Evolutionary conservation across 2,329 filamentous ascomycete genomes (phyloP).

Genomic region (Grosmannia serpens): DNA sequence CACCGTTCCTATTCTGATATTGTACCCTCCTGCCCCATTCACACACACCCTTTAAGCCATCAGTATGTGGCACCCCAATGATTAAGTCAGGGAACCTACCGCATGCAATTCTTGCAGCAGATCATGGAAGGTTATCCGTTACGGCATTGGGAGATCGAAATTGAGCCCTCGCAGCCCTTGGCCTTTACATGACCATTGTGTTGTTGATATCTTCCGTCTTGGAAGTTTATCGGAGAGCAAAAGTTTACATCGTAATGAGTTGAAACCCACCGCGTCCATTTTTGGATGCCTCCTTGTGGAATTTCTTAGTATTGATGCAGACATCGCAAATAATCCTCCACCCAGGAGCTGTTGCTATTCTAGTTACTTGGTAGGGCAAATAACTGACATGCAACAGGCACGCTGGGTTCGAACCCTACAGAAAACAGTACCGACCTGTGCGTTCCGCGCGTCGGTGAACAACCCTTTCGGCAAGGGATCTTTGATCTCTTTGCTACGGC

Average conservation of each 20-base stretch:
- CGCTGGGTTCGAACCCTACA: conserved; percentile 84
- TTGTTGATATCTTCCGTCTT: conserved; percentile 77
- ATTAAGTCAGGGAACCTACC: conserved; percentile 75
- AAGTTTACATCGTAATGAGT: conserved; percentile 88
- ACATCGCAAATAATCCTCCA: conserved; percentile 31
- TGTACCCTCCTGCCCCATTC: conserved; percentile 6
- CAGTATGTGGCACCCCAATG: conserved; percentile 43
- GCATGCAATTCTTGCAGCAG: conserved; percentile 36
- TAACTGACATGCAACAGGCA: conserved; percentile 46
- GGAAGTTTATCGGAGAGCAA: conserved; percentile 63
- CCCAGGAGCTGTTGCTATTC: conserved; percentile 8
- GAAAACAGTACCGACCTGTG: conserved; percentile 85
- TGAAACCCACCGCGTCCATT: conserved; percentile 65
- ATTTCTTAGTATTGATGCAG: conserved; percentile 99
- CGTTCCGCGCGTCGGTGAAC: conserved; percentile 88
- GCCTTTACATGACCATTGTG: conserved; percentile 53
- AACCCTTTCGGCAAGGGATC: conserved; percentile 96
- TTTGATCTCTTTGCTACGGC: conserved; percentile 78
- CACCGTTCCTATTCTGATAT: not conserved
- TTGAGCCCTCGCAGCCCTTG: conserved; percentile 54
- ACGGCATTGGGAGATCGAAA: conserved; percentile 95
- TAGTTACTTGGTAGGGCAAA: conserved; percentile 14
- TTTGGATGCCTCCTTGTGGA: conserved; percentile 51
- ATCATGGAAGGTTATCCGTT: conserved; percentile 83
- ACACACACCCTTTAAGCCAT: conserved; percentile 14